Evolutionary conservation across 495 filamentous ascomycete genomes (phyloP).

Genomic region (Aspergillus coremiiformis): DNA sequence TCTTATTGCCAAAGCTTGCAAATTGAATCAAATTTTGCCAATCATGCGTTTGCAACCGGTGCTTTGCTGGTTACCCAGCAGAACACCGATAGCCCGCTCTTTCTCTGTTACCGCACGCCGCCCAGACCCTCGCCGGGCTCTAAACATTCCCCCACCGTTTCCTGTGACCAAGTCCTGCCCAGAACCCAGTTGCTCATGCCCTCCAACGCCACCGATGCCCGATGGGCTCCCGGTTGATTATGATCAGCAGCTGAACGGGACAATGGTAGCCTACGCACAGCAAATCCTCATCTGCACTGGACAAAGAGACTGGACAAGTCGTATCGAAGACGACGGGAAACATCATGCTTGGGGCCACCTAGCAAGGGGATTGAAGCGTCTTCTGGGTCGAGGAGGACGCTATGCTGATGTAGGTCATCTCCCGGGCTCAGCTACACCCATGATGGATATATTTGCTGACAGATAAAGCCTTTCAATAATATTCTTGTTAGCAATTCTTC

Average conservation of each 20-base stretch:
- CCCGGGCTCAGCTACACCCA: not conserved
- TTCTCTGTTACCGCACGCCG: conserved; percentile 22
- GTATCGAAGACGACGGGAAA: conserved; percentile 57
- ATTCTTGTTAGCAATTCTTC: conserved; percentile 66
- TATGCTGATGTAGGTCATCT: conserved; percentile 57
- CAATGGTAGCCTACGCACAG: conserved; percentile 71
- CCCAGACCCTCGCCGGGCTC: conserved; percentile 17
- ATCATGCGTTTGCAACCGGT: conserved; percentile 9
- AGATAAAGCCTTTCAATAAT: conserved; percentile 67
- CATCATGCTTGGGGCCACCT: conserved; percentile 45
- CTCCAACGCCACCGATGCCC: conserved; percentile 56
- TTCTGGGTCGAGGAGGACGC: conserved; percentile 57
- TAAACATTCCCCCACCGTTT: conserved; percentile 38
- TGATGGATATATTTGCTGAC: not conserved
- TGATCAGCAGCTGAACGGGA: conserved; percentile 57
- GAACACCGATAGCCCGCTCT: conserved; percentile 9
- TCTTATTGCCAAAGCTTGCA: not conserved
- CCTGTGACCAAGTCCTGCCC: conserved; percentile 56
- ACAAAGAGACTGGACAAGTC: conserved; percentile 66
- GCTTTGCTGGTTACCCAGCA: conserved; percentile 7
- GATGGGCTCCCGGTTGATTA: conserved; percentile 68
- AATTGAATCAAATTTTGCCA: not conserved
- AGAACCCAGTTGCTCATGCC: conserved; percentile 62
- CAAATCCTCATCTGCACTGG: conserved; percentile 81
- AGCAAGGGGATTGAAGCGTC: conserved; percentile 59